Percentiles rank a stretch among this genome's conserved stretches.
phyloP scores from a whole-genome alignment of 2,329 filamentous ascomycete species.

The Exophiala bonariae region DNA sequence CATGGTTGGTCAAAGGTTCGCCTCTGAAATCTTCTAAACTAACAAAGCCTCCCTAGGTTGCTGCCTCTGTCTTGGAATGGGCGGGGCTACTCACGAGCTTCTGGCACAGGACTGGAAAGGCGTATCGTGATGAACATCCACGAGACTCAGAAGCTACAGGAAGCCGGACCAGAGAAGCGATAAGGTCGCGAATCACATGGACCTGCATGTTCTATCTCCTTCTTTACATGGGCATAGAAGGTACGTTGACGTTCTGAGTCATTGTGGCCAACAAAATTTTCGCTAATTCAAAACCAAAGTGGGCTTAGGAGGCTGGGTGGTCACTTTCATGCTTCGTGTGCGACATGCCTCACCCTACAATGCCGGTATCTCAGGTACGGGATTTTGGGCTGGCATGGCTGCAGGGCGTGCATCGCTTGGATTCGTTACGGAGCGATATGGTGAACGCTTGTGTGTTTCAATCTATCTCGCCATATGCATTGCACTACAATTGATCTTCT shows the following conservation, averaged over 20 bases:
- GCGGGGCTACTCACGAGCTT: conserved; percentile 56
- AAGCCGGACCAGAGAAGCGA: conserved; percentile 40
- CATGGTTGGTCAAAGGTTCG: conserved; percentile 46
- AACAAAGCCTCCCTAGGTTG: conserved; percentile 41
- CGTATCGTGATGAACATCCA: conserved; percentile 55
- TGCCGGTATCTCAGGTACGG: conserved; percentile 73
- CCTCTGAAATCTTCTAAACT: conserved; percentile 23
- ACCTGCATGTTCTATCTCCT: conserved; percentile 70
- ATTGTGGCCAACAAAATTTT: background rate
- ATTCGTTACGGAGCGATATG: conserved; percentile 66
- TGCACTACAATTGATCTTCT: conserved; percentile 70
- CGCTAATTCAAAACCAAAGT: conserved; percentile 10
- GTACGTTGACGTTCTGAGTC: conserved; percentile 43
- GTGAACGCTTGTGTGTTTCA: conserved; percentile 64
- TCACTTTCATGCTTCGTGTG: conserved; percentile 77
- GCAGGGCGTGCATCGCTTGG: conserved; percentile 69
- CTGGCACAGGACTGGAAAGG: conserved; percentile 60
- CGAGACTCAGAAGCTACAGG: conserved; percentile 18
- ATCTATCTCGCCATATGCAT: conserved; percentile 64
- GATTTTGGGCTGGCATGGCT: conserved; percentile 74
- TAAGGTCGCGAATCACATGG: conserved; percentile 60
- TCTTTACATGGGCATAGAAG: conserved; percentile 72
- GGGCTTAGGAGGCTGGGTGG: conserved; percentile 68
- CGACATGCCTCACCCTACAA: conserved; percentile 68
- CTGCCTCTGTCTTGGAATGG: conserved; percentile 58